Base-by-base conservation (phyloP, 1,284 basidiomycete species). In the Leccinum cinnamomeum region DNA sequence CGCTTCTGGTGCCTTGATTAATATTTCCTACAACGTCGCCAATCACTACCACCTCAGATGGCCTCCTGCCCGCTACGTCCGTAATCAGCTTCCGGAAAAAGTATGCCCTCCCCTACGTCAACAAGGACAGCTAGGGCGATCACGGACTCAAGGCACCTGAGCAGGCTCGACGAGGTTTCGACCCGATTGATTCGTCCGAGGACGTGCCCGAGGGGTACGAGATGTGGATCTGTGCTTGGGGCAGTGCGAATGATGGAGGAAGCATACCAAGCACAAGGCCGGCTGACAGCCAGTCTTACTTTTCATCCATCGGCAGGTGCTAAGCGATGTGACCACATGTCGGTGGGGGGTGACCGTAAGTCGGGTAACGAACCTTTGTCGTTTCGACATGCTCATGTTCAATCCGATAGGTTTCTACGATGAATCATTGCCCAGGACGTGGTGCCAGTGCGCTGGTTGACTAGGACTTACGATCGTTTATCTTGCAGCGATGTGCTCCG, bases 101-200 rank as follows among this genome's bases (percentile, higher is more conserved):
- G 69, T 84, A 88, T 70, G 77, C 81, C 8, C 82, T 92, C 11
- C 20, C 30, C 75, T 92, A 85, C 68, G 81, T 83, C 46, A 87
- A 91, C 67, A 80, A 82, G 3, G 82, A 79, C 7, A 74, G 80
- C 33, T 48, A 82, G 79, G 48, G 78, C 87, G 57, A 84, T 83
- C 30, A 30, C 30, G 30, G 30, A 30, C 30, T 30, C 30, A 30
- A 30, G 30, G 30, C 30, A 30, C 30, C 67, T 81, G 55, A 77
- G 76, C 50, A 79, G 79, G 59, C 76, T 90, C 23, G 78, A 82
- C 20, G 78, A 78, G 0, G 79, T 90, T 12, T 80, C 76, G 23
- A 73, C 74, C 16, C 81, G 66, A 68, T 90, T 2, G 81, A 86
- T 70, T 67, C 4, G 30, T 33, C 30, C 30, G 30, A 11, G 30